A percentile compares a stretch with the other conserved stretches of the same genome.
Conservation (phyloP, 164 flowering plant genomes). For the Buxus sempervirens region DNA sequence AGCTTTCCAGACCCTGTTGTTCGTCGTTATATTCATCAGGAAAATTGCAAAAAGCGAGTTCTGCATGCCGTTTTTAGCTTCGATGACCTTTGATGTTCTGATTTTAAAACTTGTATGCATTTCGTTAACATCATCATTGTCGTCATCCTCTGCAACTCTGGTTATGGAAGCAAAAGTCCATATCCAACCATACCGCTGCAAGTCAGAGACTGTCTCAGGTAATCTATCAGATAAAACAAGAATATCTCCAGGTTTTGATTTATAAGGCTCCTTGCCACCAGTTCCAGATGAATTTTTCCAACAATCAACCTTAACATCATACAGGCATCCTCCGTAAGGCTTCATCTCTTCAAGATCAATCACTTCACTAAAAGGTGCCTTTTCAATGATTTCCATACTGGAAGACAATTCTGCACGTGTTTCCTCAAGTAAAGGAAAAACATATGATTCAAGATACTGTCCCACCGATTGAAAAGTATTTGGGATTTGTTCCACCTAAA, state of each 20-base stretch:
- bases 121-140: too few species aligned
- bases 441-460: conserved; percentile 45
- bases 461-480: conserved; percentile 38
- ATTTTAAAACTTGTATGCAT: conserved; percentile 40
- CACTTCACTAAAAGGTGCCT: conserved; percentile 51
- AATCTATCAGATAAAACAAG: conserved; percentile 38
- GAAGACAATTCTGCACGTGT: conserved; percentile 45
- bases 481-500: conserved; percentile 55
- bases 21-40: conserved; percentile 49
- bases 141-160: too few species aligned
- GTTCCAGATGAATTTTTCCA: conserved; percentile 40
- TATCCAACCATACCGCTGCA: conserved; percentile 21
- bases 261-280: conserved; percentile 35
- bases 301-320: conserved; percentile 37
- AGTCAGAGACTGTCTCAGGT: conserved; percentile 28
- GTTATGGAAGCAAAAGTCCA: conserved; percentile 43
- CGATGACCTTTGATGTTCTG: conserved; percentile 26
- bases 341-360: conserved; percentile 17
- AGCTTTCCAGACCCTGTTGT: conserved; percentile 55
- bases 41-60: conserved; percentile 32
- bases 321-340: conserved; percentile 18
- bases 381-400: conserved; percentile 32
- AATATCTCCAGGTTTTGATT: conserved; percentile 58
- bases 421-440: conserved; percentile 1
- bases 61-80: conserved; percentile 15